Percentiles rank a stretch among this genome's conserved stretches.
phyloP scores from a whole-genome alignment of 2,329 filamentous ascomycete genomes.

The Fusarium coicis region DNA sequence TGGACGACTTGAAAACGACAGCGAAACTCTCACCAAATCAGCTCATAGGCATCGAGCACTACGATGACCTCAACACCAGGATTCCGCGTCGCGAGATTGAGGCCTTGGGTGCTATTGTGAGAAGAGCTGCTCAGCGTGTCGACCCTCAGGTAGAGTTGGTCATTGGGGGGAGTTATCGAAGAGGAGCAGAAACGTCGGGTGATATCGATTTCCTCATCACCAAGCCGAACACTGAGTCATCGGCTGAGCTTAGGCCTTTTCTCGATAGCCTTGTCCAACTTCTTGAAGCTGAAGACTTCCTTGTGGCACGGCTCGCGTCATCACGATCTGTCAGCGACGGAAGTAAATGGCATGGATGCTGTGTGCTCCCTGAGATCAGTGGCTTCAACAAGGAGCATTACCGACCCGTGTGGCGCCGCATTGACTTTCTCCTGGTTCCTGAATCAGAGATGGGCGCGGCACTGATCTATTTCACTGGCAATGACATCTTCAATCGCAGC shows the following conservation, averaged over 20 bases:
- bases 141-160: conserved; percentile 76
- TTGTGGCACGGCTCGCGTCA: conserved; percentile 76
- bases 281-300: conserved; percentile 71
- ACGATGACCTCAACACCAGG: conserved; percentile 79
- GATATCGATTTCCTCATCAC: conserved; percentile 91
- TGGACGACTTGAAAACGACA: conserved; percentile 74
- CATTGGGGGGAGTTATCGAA: conserved; percentile 85
- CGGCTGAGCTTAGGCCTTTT: conserved; percentile 68
- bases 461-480: conserved; percentile 94
- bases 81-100: conserved; percentile 84
- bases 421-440: conserved; percentile 88
- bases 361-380: conserved; percentile 66
- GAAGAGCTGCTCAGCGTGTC: conserved; percentile 64
- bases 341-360: conserved; percentile 91
- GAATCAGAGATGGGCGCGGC: conserved; percentile 83
- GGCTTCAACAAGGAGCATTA: conserved; percentile 50
- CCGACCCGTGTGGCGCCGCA: conserved; percentile 74
- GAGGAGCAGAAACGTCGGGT: conserved; percentile 77
- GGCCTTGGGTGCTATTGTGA: conserved; percentile 73
- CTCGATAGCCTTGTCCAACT: conserved; percentile 70
- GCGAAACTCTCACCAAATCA: conserved; percentile 77
- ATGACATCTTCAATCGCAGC: conserved; percentile 93
- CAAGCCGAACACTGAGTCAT: conserved; percentile 64
- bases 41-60: conserved; percentile 79
- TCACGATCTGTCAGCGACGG: conserved; percentile 61